Conservation (phyloP, 169 alveolate genomes). For the Eimeria maxima region DNA sequence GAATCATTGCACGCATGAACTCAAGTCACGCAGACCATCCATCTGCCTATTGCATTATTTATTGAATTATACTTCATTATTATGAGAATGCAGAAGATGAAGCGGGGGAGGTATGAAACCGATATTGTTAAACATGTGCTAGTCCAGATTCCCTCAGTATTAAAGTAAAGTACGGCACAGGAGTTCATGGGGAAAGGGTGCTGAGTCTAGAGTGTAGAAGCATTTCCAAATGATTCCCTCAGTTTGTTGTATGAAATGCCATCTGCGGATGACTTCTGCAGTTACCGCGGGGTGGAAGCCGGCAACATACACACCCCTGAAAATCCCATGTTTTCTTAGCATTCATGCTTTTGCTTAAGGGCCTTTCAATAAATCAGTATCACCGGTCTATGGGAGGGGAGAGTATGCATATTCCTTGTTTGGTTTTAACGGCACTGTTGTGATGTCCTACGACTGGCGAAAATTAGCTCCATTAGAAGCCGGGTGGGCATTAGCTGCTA, state of each 20-base stretch:
- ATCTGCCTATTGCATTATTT: too few relatives aligned
- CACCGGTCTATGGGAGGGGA: not conserved
- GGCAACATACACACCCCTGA: not conserved
- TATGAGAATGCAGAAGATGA: too few relatives aligned
- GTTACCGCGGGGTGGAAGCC: not conserved
- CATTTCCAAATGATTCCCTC: not conserved
- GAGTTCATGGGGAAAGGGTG: not conserved
- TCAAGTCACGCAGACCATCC: too few relatives aligned
- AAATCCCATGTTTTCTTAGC: not conserved
- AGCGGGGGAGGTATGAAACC: too few relatives aligned
- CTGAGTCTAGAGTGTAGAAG: not conserved
- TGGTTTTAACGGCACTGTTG: not conserved
- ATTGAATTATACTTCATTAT: too few relatives aligned
- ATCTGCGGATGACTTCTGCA: not conserved
- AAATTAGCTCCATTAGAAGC: not conserved
- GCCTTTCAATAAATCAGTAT: not conserved
- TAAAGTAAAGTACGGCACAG: not conserved
- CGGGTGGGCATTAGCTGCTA: not conserved
- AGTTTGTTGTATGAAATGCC: not conserved
- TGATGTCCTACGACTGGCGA: not conserved
- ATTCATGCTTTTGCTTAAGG: not conserved
- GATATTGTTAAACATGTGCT: too few relatives aligned
- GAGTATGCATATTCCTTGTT: not conserved
- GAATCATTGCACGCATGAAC: too few relatives aligned
- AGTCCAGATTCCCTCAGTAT: not conserved